Evolutionary conservation across 352 stramenopile species (phyloP).

Genomic region (Pythium graminicola): DNA sequence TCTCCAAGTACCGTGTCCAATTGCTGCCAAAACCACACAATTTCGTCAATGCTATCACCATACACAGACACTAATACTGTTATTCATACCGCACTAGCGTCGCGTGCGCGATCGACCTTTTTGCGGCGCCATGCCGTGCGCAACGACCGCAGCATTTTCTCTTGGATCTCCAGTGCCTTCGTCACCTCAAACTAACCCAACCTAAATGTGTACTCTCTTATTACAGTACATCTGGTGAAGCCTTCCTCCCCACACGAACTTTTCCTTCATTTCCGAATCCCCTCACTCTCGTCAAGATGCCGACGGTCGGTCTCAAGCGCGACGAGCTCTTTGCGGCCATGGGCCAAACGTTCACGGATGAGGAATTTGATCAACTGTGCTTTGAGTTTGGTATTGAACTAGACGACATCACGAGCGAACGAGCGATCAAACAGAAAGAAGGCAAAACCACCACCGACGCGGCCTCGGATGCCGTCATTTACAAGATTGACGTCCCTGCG

Average conservation of each 20-base stretch:
- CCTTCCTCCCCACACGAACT: conserved; percentile 24
- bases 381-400: conserved; percentile 99
- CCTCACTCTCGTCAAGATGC: conserved; percentile 71
- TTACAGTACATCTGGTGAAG: conserved; percentile 14
- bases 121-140: conserved; percentile 35
- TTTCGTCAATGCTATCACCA: no score
- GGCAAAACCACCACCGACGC: conserved; percentile 33
- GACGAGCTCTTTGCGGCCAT: conserved; percentile 97
- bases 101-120: conserved; percentile 30
- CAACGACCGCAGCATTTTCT: conserved; percentile 20
- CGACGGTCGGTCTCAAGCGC: conserved; percentile 96
- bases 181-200: no score
- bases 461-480: conserved; percentile 90
- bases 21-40: conserved; percentile 31
- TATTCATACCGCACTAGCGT: conserved; percentile 37
- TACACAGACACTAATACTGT: no score
- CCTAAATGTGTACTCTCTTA: conserved; percentile 5
- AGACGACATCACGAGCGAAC: conserved; percentile 85
- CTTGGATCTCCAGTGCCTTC: no score
- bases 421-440: conserved; percentile 82
- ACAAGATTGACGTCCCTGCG: conserved; percentile 99
- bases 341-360: conserved; percentile 94
- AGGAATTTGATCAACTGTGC: conserved; percentile 99
- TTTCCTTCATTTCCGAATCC: background rate
- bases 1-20: conserved; percentile 50